Evolutionary conservation across 768 basidiomycete genomes (phyloP).

Genomic region (Auriculariales sp.): DNA sequence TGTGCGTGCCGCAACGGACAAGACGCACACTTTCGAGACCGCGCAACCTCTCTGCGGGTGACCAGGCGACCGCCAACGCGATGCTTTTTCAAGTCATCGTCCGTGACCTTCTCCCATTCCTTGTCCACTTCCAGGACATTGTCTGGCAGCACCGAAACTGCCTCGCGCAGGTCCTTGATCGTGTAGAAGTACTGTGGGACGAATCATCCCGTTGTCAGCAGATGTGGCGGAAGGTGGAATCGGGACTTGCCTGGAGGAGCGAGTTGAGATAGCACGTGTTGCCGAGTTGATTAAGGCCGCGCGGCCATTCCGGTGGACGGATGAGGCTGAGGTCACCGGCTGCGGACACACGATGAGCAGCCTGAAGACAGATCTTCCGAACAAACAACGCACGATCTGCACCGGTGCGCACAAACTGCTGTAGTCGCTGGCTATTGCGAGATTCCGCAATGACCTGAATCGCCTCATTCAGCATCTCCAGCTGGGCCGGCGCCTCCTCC

Average conservation of each 20-base stretch:
- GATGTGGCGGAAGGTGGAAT: not conserved
- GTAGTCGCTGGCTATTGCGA: conserved; percentile 56
- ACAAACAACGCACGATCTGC: conserved; percentile 48
- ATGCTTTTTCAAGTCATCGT: conserved; percentile 69
- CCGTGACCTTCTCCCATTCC: conserved; percentile 53
- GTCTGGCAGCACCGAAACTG: conserved; percentile 46
- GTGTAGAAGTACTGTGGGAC: conserved; percentile 80
- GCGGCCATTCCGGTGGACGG: conserved; percentile 53
- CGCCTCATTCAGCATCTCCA: conserved; percentile 60
- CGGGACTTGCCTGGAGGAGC: conserved; percentile 40
- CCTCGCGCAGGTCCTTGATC: conserved; percentile 76
- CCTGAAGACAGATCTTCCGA: not conserved
- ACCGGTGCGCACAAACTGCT: conserved; percentile 49
- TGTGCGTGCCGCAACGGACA: not conserved
- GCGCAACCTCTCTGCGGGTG: conserved; percentile 62
- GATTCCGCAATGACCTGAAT: conserved; percentile 59
- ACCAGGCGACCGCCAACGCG: conserved; percentile 81
- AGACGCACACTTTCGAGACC: conserved; percentile 69
- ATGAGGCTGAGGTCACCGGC: conserved; percentile 48
- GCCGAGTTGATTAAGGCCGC: conserved; percentile 78
- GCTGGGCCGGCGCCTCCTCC: conserved; percentile 53
- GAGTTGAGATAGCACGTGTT: conserved; percentile 85
- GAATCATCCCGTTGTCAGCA: not conserved
- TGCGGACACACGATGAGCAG: conserved; percentile 14
- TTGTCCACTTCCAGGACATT: conserved; percentile 39